phyloP scores from a whole-genome alignment of 1,284 basidiomycete genomes.

The Marasmius fiardii region DNA sequence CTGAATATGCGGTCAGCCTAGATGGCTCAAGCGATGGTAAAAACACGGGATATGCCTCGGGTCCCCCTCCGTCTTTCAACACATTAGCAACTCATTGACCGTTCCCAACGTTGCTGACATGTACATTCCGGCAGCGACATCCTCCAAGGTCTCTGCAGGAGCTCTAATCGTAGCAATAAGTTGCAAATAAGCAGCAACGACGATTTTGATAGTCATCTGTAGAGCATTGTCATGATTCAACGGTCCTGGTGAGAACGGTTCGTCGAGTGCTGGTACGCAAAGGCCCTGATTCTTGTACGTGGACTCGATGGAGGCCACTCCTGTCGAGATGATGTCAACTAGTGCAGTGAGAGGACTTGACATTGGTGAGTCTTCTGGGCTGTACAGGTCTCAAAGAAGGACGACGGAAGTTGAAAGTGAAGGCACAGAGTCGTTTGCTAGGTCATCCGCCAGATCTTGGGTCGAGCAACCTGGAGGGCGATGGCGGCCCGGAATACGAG shows the following conservation, averaged over 20 bases:
- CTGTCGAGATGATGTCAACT: constrained; percentile 3
- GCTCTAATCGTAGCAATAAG: constrained; percentile 7
- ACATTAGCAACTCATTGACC: constrained; percentile 4
- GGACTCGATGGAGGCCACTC: neutral
- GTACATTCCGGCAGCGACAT: neutral
- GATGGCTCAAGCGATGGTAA: neutral
- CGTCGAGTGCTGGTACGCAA: constrained; percentile 1
- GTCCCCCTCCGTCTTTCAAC: neutral
- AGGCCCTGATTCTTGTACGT: neutral
- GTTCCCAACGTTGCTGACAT: constrained; percentile 2
- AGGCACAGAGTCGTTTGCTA: too few species aligned
- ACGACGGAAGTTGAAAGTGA: too few species aligned
- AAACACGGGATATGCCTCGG: neutral
- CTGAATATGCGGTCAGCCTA: neutral
- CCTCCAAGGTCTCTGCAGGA: constrained; percentile 3
- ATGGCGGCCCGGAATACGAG: too few species aligned
- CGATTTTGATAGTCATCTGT: neutral
- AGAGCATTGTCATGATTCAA: neutral
- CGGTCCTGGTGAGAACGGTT: neutral
- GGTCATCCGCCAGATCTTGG: too few species aligned
- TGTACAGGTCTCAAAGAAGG: too few species aligned
- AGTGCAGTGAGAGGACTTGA: constrained; percentile 3
- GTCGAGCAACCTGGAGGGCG: too few species aligned
- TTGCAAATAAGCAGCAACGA: constrained; percentile 12
- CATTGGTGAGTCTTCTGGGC: too few species aligned